Evolutionary conservation across 2,329 filamentous ascomycete genomes (phyloP).

Genomic region (Xylariaceae sp.): DNA sequence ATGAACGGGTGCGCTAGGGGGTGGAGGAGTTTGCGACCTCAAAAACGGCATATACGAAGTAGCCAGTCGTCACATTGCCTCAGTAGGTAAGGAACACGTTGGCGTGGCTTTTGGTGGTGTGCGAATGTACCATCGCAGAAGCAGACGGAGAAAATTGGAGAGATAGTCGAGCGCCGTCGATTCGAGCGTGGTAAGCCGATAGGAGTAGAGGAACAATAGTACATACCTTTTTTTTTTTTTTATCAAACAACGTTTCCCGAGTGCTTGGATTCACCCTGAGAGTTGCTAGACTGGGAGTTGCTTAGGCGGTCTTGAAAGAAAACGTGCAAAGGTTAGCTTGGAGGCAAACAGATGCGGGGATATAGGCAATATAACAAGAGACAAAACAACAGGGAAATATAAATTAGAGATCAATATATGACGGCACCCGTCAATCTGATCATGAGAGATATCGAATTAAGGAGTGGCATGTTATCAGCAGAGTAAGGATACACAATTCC

Average conservation of each 20-base stretch:
- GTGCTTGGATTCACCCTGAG: slow-evolving; percentile 30
- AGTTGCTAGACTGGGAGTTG: slow-evolving; percentile 29
- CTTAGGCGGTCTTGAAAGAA: slow-evolving; percentile 20
- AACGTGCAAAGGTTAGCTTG: slow-evolving; percentile 13
- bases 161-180: slow-evolving; percentile 14
- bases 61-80: slow-evolving; percentile 28
- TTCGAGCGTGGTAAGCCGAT: slow-evolving; percentile 15
- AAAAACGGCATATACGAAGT: slow-evolving; percentile 25
- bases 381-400: slow-evolving; percentile 9
- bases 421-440: slow-evolving; percentile 5
- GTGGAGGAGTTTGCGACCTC: slow-evolving; percentile 31
- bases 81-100: slow-evolving; percentile 25
- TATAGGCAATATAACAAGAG: slow-evolving; percentile 2
- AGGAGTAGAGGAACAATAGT: slow-evolving; percentile 16
- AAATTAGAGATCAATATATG: slow-evolving; percentile 12
- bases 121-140: slow-evolving; percentile 33
- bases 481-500: neutral
- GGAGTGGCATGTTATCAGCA: slow-evolving; percentile 2
- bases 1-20: slow-evolving; percentile 24
- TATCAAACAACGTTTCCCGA: slow-evolving; percentile 28
- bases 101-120: slow-evolving; percentile 27
- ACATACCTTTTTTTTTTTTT: slow-evolving; percentile 29
- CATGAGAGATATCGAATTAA: neutral
- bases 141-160: slow-evolving; percentile 27
- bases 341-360: slow-evolving; percentile 7